Evolutionary conservation across 371 early-diverging fungal species (phyloP).

Genomic region (Mucor plumbeus): DNA sequence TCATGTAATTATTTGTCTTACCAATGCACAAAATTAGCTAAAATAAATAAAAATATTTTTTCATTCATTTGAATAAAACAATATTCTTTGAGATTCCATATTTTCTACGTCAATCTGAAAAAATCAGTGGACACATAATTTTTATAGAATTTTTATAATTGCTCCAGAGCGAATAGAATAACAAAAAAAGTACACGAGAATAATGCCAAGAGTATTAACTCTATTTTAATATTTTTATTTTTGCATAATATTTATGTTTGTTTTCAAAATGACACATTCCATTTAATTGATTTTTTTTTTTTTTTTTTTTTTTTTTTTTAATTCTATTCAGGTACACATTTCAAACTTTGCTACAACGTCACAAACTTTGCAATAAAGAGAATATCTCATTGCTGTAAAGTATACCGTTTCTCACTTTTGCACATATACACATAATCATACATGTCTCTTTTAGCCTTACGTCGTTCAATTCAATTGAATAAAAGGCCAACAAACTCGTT

Average conservation of each 20-base stretch:
- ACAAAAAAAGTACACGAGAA: no score
- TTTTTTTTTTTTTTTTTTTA: no score
- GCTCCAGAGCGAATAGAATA: not conserved
- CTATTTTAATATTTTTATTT: no score
- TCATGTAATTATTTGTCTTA: not conserved
- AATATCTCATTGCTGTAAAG: not conserved
- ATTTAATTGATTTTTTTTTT: no score
- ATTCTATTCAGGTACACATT: no score
- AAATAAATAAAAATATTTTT: conserved; percentile 1
- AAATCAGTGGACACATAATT: not conserved
- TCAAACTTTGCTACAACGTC: no score
- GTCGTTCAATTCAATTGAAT: not conserved
- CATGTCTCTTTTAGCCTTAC: conserved; percentile 2
- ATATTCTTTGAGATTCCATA: not conserved
- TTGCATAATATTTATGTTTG: no score
- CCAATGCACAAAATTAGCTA: not conserved
- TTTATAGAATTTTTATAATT: not conserved
- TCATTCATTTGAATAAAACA: not conserved
- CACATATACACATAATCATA: not conserved
- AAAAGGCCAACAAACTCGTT: not conserved
- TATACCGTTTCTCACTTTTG: not conserved
- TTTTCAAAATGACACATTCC: no score
- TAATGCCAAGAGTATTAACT: no score
- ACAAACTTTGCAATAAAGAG: no score
- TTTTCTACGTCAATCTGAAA: not conserved